phyloP scores from a whole-genome alignment of 2,329 filamentous ascomycete species.

The Thielaviopsis ethacetica region DNA sequence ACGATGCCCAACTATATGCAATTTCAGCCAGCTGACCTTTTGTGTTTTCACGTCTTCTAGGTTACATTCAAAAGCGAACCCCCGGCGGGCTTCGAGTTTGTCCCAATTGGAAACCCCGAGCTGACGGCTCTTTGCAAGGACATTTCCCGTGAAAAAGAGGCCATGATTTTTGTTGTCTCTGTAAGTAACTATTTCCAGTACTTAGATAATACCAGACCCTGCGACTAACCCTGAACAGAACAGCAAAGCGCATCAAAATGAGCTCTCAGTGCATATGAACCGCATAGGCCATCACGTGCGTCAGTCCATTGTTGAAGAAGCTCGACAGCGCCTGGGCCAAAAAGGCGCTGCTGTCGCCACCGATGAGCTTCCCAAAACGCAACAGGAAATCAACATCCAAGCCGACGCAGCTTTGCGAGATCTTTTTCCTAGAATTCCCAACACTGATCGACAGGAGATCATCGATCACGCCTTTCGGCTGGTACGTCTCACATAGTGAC shows the following conservation, averaged over 20 bases:
- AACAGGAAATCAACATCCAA: conserved; percentile 43
- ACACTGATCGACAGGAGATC: conserved; percentile 46
- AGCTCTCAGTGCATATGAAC: conserved; percentile 36
- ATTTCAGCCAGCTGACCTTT: conserved; percentile 11
- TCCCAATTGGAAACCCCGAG: conserved; percentile 44
- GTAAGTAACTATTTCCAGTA: conserved; percentile 23
- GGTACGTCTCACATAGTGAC: conserved; percentile 24
- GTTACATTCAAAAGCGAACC: conserved; percentile 34
- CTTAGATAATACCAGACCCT: background rate
- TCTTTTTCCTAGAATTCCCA: conserved; percentile 47
- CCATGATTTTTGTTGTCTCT: conserved; percentile 51
- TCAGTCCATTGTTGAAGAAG: conserved; percentile 41
- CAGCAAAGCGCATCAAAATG: conserved; percentile 19
- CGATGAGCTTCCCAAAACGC: conserved; percentile 42
- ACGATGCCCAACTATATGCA: no score
- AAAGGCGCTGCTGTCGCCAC: conserved; percentile 18
- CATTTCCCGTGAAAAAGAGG: conserved; percentile 42
- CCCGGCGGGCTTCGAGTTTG: conserved; percentile 45
- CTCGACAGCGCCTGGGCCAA: conserved; percentile 20
- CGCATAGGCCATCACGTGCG: conserved; percentile 45
- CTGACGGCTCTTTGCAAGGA: conserved; percentile 48
- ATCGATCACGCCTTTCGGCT: conserved; percentile 46
- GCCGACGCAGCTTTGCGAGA: conserved; percentile 46
- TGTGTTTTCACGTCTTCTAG: conserved; percentile 21
- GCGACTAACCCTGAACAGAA: conserved; percentile 16